phyloP scores from a whole-genome alignment of 257 asterid genomes.

The Solanum gracilifrons region DNA sequence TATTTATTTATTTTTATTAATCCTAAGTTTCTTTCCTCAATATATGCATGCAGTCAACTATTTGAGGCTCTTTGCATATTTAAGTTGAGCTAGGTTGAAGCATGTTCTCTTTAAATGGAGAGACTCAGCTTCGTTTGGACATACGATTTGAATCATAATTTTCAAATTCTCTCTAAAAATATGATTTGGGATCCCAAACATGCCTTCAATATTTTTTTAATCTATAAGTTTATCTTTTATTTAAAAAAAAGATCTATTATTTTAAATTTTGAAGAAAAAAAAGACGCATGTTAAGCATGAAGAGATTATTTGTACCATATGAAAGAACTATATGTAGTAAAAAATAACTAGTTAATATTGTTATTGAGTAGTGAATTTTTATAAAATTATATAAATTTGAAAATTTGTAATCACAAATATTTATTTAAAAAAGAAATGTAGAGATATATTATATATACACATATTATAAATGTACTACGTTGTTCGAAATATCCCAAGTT shows the following conservation, averaged over 20 bases:
- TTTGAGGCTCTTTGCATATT: not conserved
- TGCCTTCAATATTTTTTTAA: no score
- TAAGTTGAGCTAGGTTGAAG: not conserved
- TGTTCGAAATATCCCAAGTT: not conserved
- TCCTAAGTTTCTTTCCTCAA: not conserved
- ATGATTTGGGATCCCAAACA: not conserved
- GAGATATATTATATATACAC: no score
- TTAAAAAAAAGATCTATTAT: not conserved
- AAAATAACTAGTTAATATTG: not conserved
- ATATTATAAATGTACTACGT: not conserved
- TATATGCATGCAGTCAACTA: not conserved
- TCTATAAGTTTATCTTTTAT: not conserved
- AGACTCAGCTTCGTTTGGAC: not conserved
- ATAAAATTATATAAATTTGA: not conserved
- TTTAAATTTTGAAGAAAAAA: not conserved
- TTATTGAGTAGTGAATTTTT: not conserved
- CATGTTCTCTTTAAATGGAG: not conserved
- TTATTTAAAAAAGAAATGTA: not conserved
- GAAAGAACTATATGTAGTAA: no score
- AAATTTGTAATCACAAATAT: not conserved
- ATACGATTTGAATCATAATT: not conserved
- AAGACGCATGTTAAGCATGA: accelerated
- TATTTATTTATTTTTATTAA: not conserved
- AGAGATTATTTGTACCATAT: not conserved
- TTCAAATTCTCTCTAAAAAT: not conserved